phyloP scores from a whole-genome alignment of 192 early-diverging fungal genomes.

The Umbelopsis ramanniana region DNA sequence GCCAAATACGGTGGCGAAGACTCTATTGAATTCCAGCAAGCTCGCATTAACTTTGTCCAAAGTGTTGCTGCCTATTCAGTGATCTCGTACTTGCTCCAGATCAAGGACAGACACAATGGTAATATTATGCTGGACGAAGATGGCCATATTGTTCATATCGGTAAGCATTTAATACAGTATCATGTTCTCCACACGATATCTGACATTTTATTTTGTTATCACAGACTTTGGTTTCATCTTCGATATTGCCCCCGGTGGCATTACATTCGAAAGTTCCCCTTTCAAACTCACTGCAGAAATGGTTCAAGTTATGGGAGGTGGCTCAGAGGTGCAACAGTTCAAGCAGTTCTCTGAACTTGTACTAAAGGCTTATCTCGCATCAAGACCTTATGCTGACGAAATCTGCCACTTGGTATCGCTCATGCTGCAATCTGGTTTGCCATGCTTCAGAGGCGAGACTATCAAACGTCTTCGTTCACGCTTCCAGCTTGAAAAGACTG shows the following conservation, averaged over 20 bases:
- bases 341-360: constrained; percentile 88
- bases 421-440: constrained; percentile 96
- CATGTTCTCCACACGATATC: background rate
- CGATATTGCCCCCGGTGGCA: constrained; percentile 98
- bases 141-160: constrained; percentile 97
- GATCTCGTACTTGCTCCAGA: constrained; percentile 92
- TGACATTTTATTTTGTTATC: no score
- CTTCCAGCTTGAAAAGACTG: constrained; percentile 90
- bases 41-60: constrained; percentile 93
- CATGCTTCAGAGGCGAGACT: constrained; percentile 98
- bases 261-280: constrained; percentile 92
- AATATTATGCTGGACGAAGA: constrained; percentile 99
- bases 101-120: constrained; percentile 99
- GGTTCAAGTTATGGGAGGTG: constrained; percentile 96
- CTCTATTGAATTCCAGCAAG: constrained; percentile 86
- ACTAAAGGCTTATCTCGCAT: constrained; percentile 90
- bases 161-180: constrained; percentile 40
- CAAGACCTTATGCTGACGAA: constrained; percentile 89
- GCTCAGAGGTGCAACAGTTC: constrained; percentile 78
- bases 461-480: constrained; percentile 80
- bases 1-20: constrained; percentile 91
- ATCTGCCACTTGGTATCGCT: constrained; percentile 88
- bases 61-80: constrained; percentile 95
- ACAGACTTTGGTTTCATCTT: constrained; percentile 98
- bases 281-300: constrained; percentile 99